Evolutionary conservation across 208 protist genomes (phyloP).

Genomic region (Entamoeba invadens): DNA sequence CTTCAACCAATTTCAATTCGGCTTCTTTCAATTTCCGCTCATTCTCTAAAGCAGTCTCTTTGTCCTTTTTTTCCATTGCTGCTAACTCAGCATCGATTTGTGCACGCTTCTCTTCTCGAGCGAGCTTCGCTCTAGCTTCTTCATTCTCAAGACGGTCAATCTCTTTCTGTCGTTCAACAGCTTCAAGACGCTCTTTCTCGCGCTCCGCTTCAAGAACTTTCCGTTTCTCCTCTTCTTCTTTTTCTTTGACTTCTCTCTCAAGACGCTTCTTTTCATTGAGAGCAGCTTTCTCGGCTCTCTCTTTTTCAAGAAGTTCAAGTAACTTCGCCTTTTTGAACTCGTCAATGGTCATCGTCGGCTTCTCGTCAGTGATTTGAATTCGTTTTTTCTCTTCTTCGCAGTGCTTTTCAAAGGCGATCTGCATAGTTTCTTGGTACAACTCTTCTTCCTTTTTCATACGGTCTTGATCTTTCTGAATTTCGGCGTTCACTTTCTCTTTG

Average conservation of each 20-base stretch:
- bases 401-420: not conserved
- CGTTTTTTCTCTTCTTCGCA: not conserved
- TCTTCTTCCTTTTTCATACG: not conserved
- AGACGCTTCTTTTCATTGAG: not conserved
- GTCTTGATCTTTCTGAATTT: not conserved
- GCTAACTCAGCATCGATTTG: not conserved
- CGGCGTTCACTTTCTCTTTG: not conserved
- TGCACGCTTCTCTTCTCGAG: not conserved
- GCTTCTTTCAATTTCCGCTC: not conserved
- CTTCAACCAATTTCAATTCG: not conserved
- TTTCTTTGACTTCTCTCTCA: not conserved
- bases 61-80: not conserved
- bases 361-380: not conserved
- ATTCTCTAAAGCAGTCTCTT: not conserved
- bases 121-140: not conserved
- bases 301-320: not conserved
- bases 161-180: not conserved
- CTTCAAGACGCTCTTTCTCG: not conserved
- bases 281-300: not conserved
- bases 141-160: not conserved
- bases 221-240: not conserved
- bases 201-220: not conserved
- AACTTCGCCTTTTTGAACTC: not conserved
- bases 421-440: not conserved
- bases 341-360: not conserved